A percentile compares a stretch with the other conserved stretches of the same genome.
Evolutionary conservation across 1,284 basidiomycete species (phyloP).

Genomic region (Mycosarcoma mackinlayi): DNA sequence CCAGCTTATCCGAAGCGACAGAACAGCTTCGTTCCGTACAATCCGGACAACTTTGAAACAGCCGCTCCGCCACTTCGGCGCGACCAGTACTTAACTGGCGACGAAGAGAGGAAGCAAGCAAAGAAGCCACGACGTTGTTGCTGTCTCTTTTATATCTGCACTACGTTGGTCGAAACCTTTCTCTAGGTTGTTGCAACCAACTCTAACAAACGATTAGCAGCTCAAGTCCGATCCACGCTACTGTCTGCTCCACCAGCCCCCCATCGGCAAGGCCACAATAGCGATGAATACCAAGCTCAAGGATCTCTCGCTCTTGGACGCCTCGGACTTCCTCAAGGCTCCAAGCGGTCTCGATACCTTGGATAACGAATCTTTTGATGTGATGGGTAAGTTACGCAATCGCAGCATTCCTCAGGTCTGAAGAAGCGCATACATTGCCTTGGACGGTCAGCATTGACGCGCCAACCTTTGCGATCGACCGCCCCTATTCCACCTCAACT

Average conservation of each 20-base stretch:
- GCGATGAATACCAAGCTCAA: conserved; percentile 53
- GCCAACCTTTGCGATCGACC: neutral
- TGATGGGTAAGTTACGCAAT: conserved; percentile 33
- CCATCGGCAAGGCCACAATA: too few species aligned
- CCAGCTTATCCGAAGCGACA: neutral
- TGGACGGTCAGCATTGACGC: neutral
- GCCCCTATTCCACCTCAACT: neutral
- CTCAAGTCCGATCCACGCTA: neutral
- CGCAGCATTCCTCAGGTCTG: neutral
- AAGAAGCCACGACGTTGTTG: neutral
- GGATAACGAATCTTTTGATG: conserved; percentile 40
- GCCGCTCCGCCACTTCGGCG: too few species aligned
- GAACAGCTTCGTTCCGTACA: neutral
- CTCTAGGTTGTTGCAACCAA: too few species aligned
- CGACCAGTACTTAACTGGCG: too few species aligned
- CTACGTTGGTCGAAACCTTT: too few species aligned
- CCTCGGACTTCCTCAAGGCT: conserved; percentile 59
- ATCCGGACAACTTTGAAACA: neutral
- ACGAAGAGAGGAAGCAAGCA: neutral
- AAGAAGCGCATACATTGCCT: neutral
- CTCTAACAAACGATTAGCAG: too few species aligned
- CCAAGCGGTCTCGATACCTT: conserved; percentile 30
- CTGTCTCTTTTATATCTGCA: too few species aligned
- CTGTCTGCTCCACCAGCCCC: neutral
- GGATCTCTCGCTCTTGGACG: conserved; percentile 46